Percentiles rank a stretch among this genome's conserved stretches.
Conservation (phyloP, 1,284 basidiomycete genomes). For the Trichosporon sp. region DNA sequence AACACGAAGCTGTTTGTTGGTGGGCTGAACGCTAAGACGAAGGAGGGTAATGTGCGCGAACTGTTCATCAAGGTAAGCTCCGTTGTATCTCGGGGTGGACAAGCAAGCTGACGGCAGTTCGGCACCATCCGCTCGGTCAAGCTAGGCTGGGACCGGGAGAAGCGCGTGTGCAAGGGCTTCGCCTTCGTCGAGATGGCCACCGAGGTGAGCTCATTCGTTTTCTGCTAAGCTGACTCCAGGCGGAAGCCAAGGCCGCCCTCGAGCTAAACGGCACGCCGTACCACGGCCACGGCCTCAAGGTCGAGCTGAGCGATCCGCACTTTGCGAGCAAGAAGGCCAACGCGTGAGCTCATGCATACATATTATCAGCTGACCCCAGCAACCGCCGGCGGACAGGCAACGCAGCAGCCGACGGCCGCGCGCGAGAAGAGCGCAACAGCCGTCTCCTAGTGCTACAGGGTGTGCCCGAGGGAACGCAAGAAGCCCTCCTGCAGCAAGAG, state of each 20-base stretch:
- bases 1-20: constrained; percentile 85
- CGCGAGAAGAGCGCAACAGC: constrained; percentile 55
- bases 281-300: constrained; percentile 33
- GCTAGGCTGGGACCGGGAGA: constrained; percentile 63
- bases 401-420: constrained; percentile 53
- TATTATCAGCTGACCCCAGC: constrained; percentile 5
- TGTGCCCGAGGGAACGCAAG: constrained; percentile 68
- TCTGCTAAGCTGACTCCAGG: constrained; percentile 49
- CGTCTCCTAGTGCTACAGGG: constrained; percentile 52
- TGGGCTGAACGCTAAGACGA: constrained; percentile 59
- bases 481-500: constrained; percentile 79
- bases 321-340: constrained; percentile 22
- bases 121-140: constrained; percentile 74
- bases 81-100: no score
- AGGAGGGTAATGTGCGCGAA: constrained; percentile 62
- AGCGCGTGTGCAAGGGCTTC: constrained; percentile 70
- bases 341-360: background rate
- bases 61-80: constrained; percentile 77
- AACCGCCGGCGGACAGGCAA: constrained; percentile 9
- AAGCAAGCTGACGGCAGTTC: constrained; percentile 56
- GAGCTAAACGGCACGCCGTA: constrained; percentile 76
- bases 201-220: constrained; percentile 54
- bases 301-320: constrained; percentile 36
- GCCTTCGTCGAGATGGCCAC: constrained; percentile 88
- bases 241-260: constrained; percentile 64